Conservation (phyloP, 2,329 filamentous ascomycete species). For the Ceratocystis cacaofunesta region DNA sequence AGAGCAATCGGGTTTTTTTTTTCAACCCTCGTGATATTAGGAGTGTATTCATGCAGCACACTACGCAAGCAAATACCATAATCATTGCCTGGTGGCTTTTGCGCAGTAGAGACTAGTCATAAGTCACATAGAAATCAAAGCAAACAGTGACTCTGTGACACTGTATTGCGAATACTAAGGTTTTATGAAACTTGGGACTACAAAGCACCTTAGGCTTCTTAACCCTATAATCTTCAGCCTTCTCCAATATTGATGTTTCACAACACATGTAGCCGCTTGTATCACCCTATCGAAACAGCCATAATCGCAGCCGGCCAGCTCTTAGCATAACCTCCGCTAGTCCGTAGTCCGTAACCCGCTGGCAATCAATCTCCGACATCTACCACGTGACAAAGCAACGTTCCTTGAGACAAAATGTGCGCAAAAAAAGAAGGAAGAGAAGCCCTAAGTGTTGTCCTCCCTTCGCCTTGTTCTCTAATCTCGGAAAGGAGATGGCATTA, state of each 20-base stretch:
- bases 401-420: not conserved
- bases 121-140: not conserved
- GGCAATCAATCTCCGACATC: not conserved
- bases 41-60: not conserved
- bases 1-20: too few relatives aligned
- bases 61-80: not conserved
- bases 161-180: not conserved
- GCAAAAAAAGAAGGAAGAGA: not conserved
- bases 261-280: not conserved
- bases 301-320: not conserved
- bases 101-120: not conserved
- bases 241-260: not conserved
- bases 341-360: not conserved
- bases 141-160: not conserved
- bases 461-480: not conserved
- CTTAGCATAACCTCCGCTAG: not conserved
- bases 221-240: not conserved
- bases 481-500: not conserved
- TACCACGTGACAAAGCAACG: not conserved
- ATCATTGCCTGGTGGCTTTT: too few relatives aligned
- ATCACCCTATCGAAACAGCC: not conserved
- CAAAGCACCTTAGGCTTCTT: not conserved
- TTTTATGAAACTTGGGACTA: not conserved
- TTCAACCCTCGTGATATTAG: not conserved
- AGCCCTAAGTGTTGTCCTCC: not conserved